Conservation (phyloP, 306 rosid genomes). For the Arachis stenosperma region DNA sequence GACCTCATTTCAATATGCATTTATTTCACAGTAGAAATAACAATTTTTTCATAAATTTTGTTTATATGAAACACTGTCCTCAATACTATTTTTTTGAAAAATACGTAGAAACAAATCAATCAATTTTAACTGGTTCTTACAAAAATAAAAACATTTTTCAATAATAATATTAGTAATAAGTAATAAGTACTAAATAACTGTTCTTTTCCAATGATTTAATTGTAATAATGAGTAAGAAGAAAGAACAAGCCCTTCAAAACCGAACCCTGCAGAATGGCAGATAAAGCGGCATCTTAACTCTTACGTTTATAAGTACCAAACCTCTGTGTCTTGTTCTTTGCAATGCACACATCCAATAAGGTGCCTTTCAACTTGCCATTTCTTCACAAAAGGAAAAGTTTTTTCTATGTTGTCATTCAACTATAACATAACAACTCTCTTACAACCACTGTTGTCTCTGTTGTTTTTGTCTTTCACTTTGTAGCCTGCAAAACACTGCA, state of each 20-base stretch:
- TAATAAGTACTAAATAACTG: neutral
- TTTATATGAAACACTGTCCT: too few relatives aligned
- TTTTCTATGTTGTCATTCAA: neutral
- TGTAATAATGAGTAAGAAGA: neutral
- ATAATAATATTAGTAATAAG: neutral
- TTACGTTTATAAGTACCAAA: slow-evolving; percentile 34
- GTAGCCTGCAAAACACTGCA: neutral
- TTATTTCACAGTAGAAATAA: too few relatives aligned
- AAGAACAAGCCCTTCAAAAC: neutral
- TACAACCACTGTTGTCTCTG: neutral
- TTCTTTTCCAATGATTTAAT: neutral
- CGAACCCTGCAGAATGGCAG: neutral
- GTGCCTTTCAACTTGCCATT: slow-evolving; percentile 39
- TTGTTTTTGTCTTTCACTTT: neutral
- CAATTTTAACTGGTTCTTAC: neutral
- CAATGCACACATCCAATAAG: slow-evolving; percentile 37
- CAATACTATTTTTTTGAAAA: neutral
- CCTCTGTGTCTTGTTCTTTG: neutral
- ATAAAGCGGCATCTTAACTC: neutral
- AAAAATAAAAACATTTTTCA: neutral
- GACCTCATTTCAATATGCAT: too few relatives aligned
- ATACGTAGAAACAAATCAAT: neutral
- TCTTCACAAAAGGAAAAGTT: neutral
- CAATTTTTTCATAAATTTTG: too few relatives aligned
- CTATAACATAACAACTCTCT: neutral